Percentiles rank a stretch among this genome's conserved stretches.
phyloP scores from a whole-genome alignment of 352 stramenopile genomes.

The Pythium guiyangense region DNA sequence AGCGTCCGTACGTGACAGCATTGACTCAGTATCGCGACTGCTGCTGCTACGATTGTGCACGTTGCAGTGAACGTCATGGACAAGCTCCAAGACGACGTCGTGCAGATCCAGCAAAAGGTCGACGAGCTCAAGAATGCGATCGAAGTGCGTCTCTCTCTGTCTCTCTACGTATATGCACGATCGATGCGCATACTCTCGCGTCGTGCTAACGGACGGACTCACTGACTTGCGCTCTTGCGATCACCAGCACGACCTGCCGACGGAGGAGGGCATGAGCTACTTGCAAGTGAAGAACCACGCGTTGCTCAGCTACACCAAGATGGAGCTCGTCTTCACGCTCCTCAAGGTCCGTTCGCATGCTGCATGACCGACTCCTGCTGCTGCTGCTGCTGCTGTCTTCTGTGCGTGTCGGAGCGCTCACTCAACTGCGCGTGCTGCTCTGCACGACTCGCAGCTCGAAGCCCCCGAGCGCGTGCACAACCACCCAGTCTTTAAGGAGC shows the following conservation, averaged over 20 bases:
- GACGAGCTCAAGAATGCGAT: slow-evolving; percentile 31
- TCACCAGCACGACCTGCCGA: slow-evolving; percentile 48
- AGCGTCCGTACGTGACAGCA: no score
- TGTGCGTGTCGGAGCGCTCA: neutral
- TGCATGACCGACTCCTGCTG: no score
- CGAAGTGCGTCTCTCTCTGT: slow-evolving; percentile 30
- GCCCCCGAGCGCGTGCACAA: slow-evolving; percentile 61
- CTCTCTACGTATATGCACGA: neutral
- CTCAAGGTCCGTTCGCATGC: slow-evolving; percentile 58
- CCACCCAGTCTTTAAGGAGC: slow-evolving; percentile 81
- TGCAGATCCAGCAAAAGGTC: slow-evolving; percentile 57
- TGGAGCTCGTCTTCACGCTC: slow-evolving; percentile 82
- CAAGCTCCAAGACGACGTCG: slow-evolving; percentile 48
- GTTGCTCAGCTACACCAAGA: slow-evolving; percentile 82
- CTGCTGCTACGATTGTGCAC: neutral
- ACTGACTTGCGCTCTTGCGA: neutral
- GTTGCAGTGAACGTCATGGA: slow-evolving; percentile 38
- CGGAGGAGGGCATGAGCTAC: slow-evolving; percentile 66
- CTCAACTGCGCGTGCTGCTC: neutral
- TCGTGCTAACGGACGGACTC: neutral
- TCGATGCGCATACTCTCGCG: neutral
- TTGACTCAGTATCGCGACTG: neutral
- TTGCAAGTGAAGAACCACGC: slow-evolving; percentile 88
- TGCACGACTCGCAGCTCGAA: slow-evolving; percentile 40
- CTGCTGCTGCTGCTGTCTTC: no score